These are phyloP conservation scores for Vigna unguiculata DNA, from an alignment of 306 rosid genomes.

Conservation along the genomic window DNA sequence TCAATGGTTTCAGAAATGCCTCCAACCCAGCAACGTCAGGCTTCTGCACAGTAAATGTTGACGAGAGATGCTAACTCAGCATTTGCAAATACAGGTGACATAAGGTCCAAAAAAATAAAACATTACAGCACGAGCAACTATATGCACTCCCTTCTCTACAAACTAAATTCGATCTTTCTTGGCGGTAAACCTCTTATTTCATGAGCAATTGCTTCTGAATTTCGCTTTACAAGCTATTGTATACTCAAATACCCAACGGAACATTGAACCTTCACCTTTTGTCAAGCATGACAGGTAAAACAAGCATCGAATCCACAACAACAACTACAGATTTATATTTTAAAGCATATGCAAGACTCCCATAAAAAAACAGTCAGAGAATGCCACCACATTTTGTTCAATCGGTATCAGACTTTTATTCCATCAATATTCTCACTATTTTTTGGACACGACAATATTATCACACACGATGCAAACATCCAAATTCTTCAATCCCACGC, in stretches of 20 bases:
- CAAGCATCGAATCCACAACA: slow-evolving; percentile 20
- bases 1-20: slow-evolving; percentile 88
- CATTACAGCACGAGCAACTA: not conserved
- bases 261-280: not conserved
- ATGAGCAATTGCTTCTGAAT: not conserved
- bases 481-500: slow-evolving; percentile 32
- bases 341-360: not conserved
- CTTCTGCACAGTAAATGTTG: slow-evolving; percentile 65
- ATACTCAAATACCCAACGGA: not conserved
- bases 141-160: slow-evolving; percentile 29
- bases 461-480: slow-evolving; percentile 8
- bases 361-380: not conserved
- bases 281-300: slow-evolving; percentile 9
- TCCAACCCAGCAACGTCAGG: slow-evolving; percentile 77
- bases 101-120: not conserved
- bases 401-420: not conserved
- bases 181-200: slow-evolving; percentile 13
- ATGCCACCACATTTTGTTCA: slow-evolving; percentile 25
- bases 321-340: not conserved
- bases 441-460: not conserved
- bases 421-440: not conserved
- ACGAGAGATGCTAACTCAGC: slow-evolving; percentile 21
- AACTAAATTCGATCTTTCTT: slow-evolving; percentile 13
- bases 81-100: slow-evolving; percentile 32
- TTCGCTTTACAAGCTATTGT: slow-evolving; percentile 5